These are phyloP conservation scores for Collybia mongolica DNA, from an alignment of 768 basidiomycete species.

Conservation along the genomic window DNA sequence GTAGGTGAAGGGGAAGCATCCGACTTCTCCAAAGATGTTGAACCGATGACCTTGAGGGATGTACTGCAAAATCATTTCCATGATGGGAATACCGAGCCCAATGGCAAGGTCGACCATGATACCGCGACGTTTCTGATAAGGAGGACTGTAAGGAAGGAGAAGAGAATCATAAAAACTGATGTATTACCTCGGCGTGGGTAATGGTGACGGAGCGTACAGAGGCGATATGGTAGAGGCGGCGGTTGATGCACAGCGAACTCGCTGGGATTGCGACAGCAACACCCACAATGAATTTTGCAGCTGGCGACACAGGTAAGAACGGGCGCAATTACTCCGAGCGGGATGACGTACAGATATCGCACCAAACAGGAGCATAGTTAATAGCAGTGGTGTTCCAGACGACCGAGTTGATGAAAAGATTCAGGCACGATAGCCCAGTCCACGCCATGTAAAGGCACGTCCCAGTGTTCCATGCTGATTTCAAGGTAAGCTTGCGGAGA, in stretches of 20 bases:
- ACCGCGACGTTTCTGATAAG: constrained; percentile 38
- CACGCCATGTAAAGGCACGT: constrained; percentile 75
- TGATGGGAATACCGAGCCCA: constrained; percentile 50
- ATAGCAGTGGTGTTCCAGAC: constrained; percentile 65
- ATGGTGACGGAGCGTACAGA: constrained; percentile 48
- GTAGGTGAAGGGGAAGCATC: constrained; percentile 39
- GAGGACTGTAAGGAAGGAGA: not conserved
- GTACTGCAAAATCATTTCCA: constrained; percentile 36
- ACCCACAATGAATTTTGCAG: constrained; percentile 45
- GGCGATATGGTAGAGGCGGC: constrained; percentile 63
- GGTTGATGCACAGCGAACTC: constrained; percentile 56
- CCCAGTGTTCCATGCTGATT: constrained; percentile 26
- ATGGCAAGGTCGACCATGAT: constrained; percentile 52
- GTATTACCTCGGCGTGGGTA: constrained; percentile 30
- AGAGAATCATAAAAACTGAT: not conserved
- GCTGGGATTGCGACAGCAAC: constrained; percentile 48
- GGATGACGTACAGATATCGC: constrained; percentile 50
- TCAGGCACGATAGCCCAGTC: constrained; percentile 58
- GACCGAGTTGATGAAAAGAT: constrained; percentile 62
- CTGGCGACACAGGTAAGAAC: constrained; percentile 18
- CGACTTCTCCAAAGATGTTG: constrained; percentile 44
- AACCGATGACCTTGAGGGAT: constrained; percentile 47
- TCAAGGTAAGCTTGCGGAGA: not conserved
- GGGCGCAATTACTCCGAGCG: not conserved
- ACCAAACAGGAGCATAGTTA: constrained; percentile 61